These are phyloP conservation scores for Botrytis tulipae DNA, from an alignment of 2,329 filamentous ascomycete genomes.

Conservation along the genomic window DNA sequence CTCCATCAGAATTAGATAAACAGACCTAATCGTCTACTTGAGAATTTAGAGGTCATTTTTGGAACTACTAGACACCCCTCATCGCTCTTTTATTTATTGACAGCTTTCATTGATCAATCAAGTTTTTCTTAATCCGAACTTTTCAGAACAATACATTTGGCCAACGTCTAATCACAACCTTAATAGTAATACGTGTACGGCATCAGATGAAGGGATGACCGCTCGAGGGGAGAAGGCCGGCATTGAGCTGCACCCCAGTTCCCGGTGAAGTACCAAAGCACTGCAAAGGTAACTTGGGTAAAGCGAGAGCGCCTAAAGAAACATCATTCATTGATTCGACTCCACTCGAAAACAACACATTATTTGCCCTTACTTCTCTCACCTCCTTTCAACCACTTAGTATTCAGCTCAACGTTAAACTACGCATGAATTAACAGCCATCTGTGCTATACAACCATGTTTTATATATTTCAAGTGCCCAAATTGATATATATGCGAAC, in stretches of 20 bases:
- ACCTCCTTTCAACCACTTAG: slow-evolving; percentile 11
- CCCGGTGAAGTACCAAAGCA: slow-evolving; percentile 8
- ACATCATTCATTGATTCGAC: neutral
- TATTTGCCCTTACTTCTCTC: neutral
- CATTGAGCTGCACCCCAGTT: slow-evolving; percentile 7
- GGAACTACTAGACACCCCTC: no score
- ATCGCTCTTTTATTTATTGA: neutral
- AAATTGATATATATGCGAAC: slow-evolving; percentile 2
- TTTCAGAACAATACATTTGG: neutral
- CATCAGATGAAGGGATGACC: slow-evolving; percentile 24
- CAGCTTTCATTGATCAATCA: neutral
- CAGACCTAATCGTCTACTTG: neutral
- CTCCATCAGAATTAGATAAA: neutral
- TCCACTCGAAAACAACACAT: slow-evolving; percentile 11
- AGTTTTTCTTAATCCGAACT: neutral
- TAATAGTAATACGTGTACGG: neutral
- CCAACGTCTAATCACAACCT: neutral
- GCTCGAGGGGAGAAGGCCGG: neutral
- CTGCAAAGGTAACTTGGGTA: neutral
- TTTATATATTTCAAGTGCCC: slow-evolving; percentile 26
- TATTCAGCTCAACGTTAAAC: slow-evolving; percentile 44
- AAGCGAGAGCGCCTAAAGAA: neutral
- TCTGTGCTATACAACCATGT: slow-evolving; percentile 43
- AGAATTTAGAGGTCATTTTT: neutral
- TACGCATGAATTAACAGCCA: slow-evolving; percentile 52